phyloP scores from a whole-genome alignment of 2,329 filamentous ascomycete genomes.

The Fusarium coicis region DNA sequence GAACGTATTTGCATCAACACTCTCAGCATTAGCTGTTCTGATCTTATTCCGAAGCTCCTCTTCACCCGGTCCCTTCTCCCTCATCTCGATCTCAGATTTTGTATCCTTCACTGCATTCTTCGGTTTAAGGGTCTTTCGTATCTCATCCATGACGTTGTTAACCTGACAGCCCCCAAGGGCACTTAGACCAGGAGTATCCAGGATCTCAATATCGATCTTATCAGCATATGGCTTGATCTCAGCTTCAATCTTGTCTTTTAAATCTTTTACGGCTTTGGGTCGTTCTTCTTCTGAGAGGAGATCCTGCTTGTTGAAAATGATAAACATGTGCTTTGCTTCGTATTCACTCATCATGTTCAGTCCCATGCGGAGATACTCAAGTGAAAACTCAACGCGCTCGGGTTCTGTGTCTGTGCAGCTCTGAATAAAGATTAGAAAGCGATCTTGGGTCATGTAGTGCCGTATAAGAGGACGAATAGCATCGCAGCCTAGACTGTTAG shows the following conservation, averaged over 20 bases:
- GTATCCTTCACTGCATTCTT: background rate
- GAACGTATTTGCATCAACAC: constrained; percentile 32
- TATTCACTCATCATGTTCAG: constrained; percentile 33
- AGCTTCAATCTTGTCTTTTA: constrained; percentile 13
- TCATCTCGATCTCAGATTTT: constrained; percentile 5
- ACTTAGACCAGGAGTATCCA: constrained; percentile 42
- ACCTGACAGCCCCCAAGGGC: constrained; percentile 25
- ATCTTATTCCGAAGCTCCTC: constrained; percentile 23
- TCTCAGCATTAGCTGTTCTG: constrained; percentile 13
- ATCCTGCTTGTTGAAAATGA: constrained; percentile 50
- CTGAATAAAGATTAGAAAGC: constrained; percentile 45
- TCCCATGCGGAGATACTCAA: constrained; percentile 42
- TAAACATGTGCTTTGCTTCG: constrained; percentile 41
- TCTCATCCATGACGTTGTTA: constrained; percentile 25
- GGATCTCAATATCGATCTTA: constrained; percentile 27
- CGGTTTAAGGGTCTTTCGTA: constrained; percentile 22
- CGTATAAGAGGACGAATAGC: constrained; percentile 42
- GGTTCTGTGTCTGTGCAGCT: constrained; percentile 42
- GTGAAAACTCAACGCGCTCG: constrained; percentile 39
- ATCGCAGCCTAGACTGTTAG: constrained; percentile 39
- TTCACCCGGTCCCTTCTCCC: constrained; percentile 24
- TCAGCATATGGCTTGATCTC: constrained; percentile 22
- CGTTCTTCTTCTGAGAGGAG: constrained; percentile 30
- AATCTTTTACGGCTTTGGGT: constrained; percentile 23
- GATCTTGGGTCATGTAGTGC: constrained; percentile 43